These are phyloP conservation scores for Mycena epipterygia DNA, from an alignment of 768 basidiomycete genomes.

Conservation along the genomic window DNA sequence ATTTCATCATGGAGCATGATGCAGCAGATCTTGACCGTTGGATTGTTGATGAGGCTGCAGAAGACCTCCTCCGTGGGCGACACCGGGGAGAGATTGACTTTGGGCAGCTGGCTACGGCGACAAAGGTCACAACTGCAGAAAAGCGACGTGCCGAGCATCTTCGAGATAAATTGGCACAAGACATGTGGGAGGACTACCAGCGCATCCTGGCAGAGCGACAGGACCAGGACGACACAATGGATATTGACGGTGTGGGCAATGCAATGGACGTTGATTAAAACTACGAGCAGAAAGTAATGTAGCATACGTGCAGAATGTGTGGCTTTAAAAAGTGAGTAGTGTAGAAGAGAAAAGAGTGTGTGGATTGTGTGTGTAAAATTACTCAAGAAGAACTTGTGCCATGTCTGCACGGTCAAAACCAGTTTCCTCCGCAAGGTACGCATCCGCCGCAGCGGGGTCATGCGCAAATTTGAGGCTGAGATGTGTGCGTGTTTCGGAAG, in stretches of 20 bases:
- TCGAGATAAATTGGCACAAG: background rate
- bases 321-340: too few relatives aligned
- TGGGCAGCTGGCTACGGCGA: background rate
- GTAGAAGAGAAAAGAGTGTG: too few relatives aligned
- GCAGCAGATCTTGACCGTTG: too few relatives aligned
- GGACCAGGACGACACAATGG: too few relatives aligned
- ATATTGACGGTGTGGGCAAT: too few relatives aligned
- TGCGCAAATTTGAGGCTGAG: slow-evolving; percentile 5
- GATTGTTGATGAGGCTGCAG: too few relatives aligned
- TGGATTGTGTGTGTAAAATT: too few relatives aligned
- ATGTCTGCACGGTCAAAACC: background rate
- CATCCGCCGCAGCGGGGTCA: slow-evolving; percentile 3
- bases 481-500: background rate
- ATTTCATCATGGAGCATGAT: too few relatives aligned
- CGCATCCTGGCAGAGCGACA: background rate
- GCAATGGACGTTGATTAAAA: slow-evolving; percentile 12
- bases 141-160: background rate
- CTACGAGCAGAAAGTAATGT: too few relatives aligned
- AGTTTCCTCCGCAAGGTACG: background rate
- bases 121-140: background rate
- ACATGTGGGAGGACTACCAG: slow-evolving; percentile 14
- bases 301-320: too few relatives aligned
- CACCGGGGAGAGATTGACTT: slow-evolving; percentile 11
- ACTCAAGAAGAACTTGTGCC: background rate
- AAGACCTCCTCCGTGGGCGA: too few relatives aligned